These are phyloP conservation scores for Penicillium digitatum DNA, from an alignment of 2,329 filamentous ascomycete genomes.

Conservation along the genomic window DNA sequence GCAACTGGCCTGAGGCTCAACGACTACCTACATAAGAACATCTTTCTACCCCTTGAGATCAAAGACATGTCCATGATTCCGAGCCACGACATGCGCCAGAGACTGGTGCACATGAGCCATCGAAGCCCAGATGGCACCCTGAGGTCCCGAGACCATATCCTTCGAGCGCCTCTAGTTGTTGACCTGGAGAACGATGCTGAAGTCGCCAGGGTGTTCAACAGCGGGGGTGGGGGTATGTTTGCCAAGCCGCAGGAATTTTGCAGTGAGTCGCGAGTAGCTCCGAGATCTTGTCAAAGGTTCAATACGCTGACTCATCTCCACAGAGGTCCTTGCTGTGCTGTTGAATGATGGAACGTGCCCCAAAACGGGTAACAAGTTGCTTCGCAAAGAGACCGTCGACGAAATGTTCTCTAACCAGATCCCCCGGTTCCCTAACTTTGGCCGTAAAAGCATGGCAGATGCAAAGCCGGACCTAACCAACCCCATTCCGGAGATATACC, in stretches of 20 bases:
- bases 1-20: constrained; percentile 45
- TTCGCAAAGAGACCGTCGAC: constrained; percentile 56
- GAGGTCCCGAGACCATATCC: constrained; percentile 48
- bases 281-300: not conserved
- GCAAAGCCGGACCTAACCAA: constrained; percentile 51
- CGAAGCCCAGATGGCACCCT: constrained; percentile 47
- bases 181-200: constrained; percentile 41
- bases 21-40: constrained; percentile 48
- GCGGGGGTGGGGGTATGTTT: constrained; percentile 60
- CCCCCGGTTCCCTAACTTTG: constrained; percentile 52
- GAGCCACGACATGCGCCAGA: constrained; percentile 50
- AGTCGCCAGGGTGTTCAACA: constrained; percentile 49
- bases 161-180: constrained; percentile 46
- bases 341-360: constrained; percentile 63
- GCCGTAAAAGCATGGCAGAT: constrained; percentile 44
- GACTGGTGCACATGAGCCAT: constrained; percentile 56
- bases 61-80: constrained; percentile 57
- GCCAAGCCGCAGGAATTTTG: constrained; percentile 58
- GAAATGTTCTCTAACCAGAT: constrained; percentile 65
- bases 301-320: not conserved
- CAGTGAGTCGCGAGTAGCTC: constrained; percentile 28
- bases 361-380: constrained; percentile 51
- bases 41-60: constrained; percentile 49
- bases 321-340: constrained; percentile 58
- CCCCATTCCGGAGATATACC: constrained; percentile 50